A percentile compares a stretch with the other conserved stretches of the same genome.
phyloP scores from a whole-genome alignment of 1,139 yeast genomes.

The Arxiozyma slooffiae region DNA sequence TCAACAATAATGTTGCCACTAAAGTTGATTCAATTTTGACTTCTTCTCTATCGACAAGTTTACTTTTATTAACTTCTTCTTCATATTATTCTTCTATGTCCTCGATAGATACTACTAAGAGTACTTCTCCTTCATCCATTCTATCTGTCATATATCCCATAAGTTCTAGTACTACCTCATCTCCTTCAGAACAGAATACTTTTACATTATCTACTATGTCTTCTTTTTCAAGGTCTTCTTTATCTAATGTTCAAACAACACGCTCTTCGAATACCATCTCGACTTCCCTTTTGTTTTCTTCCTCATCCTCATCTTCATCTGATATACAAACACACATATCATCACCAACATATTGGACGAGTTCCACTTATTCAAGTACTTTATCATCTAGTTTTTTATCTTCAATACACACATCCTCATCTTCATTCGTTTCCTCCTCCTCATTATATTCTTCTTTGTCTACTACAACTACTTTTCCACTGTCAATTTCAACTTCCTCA shows the following conservation, averaged over 20 bases:
- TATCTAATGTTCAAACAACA: not conserved
- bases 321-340: conserved; percentile 3
- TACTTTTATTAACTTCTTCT: conserved; percentile 22
- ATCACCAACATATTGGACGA: conserved; percentile 6
- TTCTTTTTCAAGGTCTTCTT: not conserved
- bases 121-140: not conserved
- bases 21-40: not conserved
- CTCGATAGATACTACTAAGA: not conserved
- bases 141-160: not conserved
- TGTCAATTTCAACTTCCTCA: not conserved
- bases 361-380: not conserved
- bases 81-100: not conserved
- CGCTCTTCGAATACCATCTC: not conserved
- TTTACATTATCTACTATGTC: not conserved
- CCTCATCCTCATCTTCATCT: not conserved
- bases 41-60: conserved; percentile 14
- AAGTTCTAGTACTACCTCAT: not conserved
- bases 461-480: not conserved
- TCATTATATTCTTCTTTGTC: not conserved
- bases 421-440: not conserved
- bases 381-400: conserved; percentile 10
- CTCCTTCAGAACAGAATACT: not conserved
- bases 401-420: conserved; percentile 19
- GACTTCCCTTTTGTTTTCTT: too few species aligned
- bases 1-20: not conserved